Conservation (phyloP, 2,329 filamentous ascomycete species). For the Colletotrichum tabaci region DNA sequence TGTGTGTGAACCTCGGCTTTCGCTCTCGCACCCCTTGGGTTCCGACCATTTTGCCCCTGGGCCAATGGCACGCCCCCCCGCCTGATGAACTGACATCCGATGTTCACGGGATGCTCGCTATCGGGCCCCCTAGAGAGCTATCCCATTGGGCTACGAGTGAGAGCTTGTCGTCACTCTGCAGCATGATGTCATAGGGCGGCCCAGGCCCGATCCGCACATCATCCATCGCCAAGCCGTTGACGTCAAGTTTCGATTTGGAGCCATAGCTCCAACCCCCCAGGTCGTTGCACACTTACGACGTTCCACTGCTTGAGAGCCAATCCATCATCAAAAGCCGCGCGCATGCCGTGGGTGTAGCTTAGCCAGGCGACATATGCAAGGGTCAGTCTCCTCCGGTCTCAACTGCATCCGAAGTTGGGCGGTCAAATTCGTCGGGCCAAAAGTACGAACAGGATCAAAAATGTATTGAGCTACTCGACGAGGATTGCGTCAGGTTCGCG, state of each 20-base stretch:
- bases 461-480: not conserved
- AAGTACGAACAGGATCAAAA: not conserved
- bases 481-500: not conserved
- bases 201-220: slow-evolving; percentile 1
- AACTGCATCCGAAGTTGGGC: slow-evolving; percentile 6
- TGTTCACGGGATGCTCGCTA: slow-evolving; percentile 2
- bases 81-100: slow-evolving; percentile 23
- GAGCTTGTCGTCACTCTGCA: slow-evolving; percentile 39
- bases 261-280: slow-evolving; percentile 17
- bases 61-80: slow-evolving; percentile 16
- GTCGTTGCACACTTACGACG: not conserved
- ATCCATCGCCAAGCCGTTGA: slow-evolving; percentile 33
- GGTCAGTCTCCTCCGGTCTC: not conserved
- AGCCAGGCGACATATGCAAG: not conserved
- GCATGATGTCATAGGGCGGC: slow-evolving; percentile 39
- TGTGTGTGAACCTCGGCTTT: too few species aligned
- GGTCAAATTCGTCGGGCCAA: slow-evolving; percentile 5
- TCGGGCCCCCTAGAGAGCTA: slow-evolving; percentile 6
- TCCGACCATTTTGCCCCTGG: slow-evolving; percentile 25
- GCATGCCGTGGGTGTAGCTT: slow-evolving; percentile 8
- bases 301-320: slow-evolving; percentile 20
- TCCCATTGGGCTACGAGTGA: slow-evolving; percentile 27
- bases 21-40: not conserved
- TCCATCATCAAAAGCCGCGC: not conserved
- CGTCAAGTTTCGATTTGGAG: slow-evolving; percentile 26